Evolutionary conservation across 805 yeast genomes (phyloP).

Genomic region (Metschnikowia rubicola): DNA sequence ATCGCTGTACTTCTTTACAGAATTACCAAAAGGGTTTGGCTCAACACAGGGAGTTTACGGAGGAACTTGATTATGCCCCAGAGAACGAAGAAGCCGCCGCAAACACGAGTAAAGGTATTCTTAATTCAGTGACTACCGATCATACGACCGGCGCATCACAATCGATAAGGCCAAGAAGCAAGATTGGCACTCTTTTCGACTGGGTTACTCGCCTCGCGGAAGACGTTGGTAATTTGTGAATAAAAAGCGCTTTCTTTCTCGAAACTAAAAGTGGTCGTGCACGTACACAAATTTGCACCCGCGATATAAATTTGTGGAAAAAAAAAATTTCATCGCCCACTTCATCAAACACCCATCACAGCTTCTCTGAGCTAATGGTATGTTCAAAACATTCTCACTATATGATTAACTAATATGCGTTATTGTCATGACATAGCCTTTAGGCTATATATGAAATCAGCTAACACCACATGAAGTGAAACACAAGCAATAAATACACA

Average conservation of each 20-base stretch:
- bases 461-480: constrained; percentile 43
- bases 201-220: no score
- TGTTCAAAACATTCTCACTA: constrained; percentile 6
- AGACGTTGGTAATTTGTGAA: no score
- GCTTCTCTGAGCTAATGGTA: constrained; percentile 4
- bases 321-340: not conserved
- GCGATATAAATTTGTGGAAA: not conserved
- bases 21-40: no score
- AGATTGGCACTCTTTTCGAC: no score
- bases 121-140: constrained; percentile 7
- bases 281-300: not conserved
- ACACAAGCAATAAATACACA: no score
- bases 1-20: no score
- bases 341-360: not conserved
- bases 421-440: constrained; percentile 47
- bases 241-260: no score
- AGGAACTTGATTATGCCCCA: not conserved
- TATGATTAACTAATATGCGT: constrained; percentile 39
- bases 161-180: no score
- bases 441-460: constrained; percentile 40
- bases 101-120: constrained; percentile 10
- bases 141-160: no score
- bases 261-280: no score
- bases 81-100: constrained; percentile 20
- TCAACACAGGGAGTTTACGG: constrained; percentile 11